Evolutionary conservation across 2,329 filamentous ascomycete species (phyloP), one percentile per base, ranked within the genome.

Genomic region (Alternaria angustiovoidea): DNA sequence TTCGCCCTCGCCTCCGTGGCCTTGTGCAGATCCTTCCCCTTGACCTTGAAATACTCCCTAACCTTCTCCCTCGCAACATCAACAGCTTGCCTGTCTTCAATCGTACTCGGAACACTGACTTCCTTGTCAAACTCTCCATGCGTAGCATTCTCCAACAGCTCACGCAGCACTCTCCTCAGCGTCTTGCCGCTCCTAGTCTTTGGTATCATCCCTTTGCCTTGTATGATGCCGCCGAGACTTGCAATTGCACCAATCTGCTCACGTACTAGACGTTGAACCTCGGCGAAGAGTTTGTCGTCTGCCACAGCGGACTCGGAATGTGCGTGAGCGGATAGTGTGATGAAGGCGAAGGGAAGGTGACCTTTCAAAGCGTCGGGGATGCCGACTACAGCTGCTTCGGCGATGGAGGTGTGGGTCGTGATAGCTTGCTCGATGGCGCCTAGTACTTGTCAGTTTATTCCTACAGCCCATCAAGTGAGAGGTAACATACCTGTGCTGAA

Each of bases 161-260:
- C 92, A 32, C 92, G 85, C 75, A 97, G 80, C 32, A 96, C 92
- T 24, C 94, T 84, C 4, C 94, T 84, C 60, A 97, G 79, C 5
- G 93, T 97, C 85, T 97, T 98, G 28, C 94, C 94, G n/a, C 90
- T 93, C 28, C 94, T 82, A 16, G 94, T 97, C 82, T 94, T 94
- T 6, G 94, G 94, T 53, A 97, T 97, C 85, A 96, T 94, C 16
- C 89, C 89, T 66, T 88, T 88, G 39, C 92, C 92, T 65, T 93
- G 91, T 53, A 97, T 91, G 72, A 97, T 90, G 2, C 94, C 94
- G 8, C 93, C 93, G 0, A 98, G 84, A 2, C 88, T 87, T 1
- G 94, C 94, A 64, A 98, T 97, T 22, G 91, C 88, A 7, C 94
- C 94, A 55, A 98, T 95, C 71, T 96, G 91, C 34, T 85, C 83